Base-by-base conservation (phyloP, 495 filamentous ascomycete genomes). In the Umbilicaria muhlenbergii region DNA sequence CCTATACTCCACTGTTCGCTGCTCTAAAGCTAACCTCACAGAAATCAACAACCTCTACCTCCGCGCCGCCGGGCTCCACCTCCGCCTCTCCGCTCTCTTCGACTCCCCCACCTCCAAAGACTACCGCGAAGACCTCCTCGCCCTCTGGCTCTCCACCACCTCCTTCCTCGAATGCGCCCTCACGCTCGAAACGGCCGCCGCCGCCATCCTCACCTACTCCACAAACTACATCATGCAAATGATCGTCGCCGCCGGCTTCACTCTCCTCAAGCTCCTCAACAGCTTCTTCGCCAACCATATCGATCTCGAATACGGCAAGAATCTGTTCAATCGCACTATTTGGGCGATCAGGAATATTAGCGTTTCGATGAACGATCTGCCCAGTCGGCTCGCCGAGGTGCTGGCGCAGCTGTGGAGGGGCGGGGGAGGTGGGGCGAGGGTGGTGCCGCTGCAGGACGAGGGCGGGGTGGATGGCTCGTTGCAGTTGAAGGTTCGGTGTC, bases 171-270 rank as follows among this genome's bases (percentile, higher is more conserved):
- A 91, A 50, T 62, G 69, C 36, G 75, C 81, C 12, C 73, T 89
- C 52, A 70, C 73, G 13, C 61, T 79, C 3, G 71, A 78, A 48
- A 64, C 67, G 1, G 54, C 64, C 34, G 58, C 60, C 42, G 60
- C 63, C 37, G 50, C 61, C 21, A 67, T 81, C 15, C 63, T 94
- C 11, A 68, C 68, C 15, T 86, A 82, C 53, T 74, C 79, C 14
- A 83, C 83, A 34, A 87, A 89, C 55, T 93, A 93, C 57, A 71
- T 94, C 42, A 79, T 87, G 51, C 87, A 93, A 61, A 93, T 94
- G 81, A 78, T 92, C 53, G 78, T 92, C 33, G 87, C 86, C 33
- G 83, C 77, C 1, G 84, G 83, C 13, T 92, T 89, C 54, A 79
- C 83, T 4, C 60, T 95, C 33, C 65, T 92, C 41, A 94, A 94